Percentiles rank a stretch among this genome's conserved stretches.
Conservation (phyloP, 2,329 filamentous ascomycete species). For the Gyromitra esculenta region DNA sequence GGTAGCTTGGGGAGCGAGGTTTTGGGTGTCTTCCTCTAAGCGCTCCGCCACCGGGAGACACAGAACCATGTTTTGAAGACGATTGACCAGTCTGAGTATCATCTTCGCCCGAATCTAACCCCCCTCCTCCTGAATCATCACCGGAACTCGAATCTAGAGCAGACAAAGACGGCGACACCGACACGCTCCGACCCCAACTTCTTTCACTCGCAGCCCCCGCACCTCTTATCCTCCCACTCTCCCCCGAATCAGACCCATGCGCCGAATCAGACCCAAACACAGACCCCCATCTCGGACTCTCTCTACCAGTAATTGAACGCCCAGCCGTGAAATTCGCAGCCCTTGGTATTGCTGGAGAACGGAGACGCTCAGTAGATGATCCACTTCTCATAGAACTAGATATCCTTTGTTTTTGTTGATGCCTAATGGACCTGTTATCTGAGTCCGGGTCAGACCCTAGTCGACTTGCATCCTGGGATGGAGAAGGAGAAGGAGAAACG, state of each 20-base stretch:
- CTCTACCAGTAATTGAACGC: not conserved
- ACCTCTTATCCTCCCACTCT: conserved; percentile 37
- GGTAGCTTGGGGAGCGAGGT: not conserved
- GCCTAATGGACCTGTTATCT: no score
- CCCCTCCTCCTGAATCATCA: not conserved
- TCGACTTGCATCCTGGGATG: not conserved
- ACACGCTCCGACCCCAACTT: not conserved
- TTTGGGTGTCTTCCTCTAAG: not conserved
- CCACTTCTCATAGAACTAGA: not conserved
- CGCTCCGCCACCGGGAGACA: not conserved
- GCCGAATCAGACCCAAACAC: conserved; percentile 26
- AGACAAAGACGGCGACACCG: not conserved
- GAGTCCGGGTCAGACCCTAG: not conserved
- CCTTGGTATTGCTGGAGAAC: not conserved
- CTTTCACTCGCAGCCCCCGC: conserved; percentile 1
- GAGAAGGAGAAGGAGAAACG: conserved; percentile 15
- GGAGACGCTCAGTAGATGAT: not conserved
- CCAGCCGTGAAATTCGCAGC: not conserved
- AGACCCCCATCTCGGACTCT: conserved; percentile 23
- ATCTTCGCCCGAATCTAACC: not conserved
- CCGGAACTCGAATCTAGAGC: not conserved
- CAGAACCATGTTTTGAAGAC: not conserved
- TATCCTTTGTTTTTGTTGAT: not conserved
- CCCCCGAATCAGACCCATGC: conserved; percentile 10
- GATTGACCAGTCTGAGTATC: not conserved